Conservation (phyloP, 1,284 basidiomycete species). For the Psilocybe mexicana region DNA sequence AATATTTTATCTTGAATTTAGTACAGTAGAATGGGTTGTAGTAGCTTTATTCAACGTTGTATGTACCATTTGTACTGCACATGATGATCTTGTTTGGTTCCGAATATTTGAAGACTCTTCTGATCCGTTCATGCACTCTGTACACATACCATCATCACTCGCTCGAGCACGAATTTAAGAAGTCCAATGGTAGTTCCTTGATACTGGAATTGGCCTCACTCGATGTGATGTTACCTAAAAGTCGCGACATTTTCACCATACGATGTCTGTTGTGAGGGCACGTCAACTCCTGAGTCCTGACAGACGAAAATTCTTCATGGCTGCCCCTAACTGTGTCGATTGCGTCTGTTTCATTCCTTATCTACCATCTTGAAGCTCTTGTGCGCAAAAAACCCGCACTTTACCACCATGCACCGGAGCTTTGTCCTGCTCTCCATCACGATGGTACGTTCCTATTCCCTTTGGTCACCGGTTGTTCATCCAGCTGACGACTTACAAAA, state of each 20-base stretch:
- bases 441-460: not conserved
- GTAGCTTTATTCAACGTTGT: too few species aligned
- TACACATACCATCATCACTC: too few species aligned
- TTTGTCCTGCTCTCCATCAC: not conserved
- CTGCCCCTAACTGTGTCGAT: not conserved
- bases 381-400: not conserved
- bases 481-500: not conserved
- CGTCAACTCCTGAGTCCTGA: not conserved
- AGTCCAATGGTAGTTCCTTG: not conserved
- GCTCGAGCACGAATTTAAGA: too few species aligned
- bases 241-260: not conserved
- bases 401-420: not conserved
- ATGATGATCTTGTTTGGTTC: too few species aligned
- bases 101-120: too few species aligned
- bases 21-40: too few species aligned
- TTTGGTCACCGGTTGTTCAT: not conserved
- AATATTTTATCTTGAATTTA: too few species aligned
- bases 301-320: not conserved
- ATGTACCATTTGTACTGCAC: too few species aligned
- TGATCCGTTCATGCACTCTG: too few species aligned
- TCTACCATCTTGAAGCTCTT: not conserved
- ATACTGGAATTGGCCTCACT: not conserved
- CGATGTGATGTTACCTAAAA: not conserved
- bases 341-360: not conserved
- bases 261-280: not conserved